Evolutionary conservation across 1,139 yeast genomes (phyloP).

Genomic region (Suhomyces choctaworum): DNA sequence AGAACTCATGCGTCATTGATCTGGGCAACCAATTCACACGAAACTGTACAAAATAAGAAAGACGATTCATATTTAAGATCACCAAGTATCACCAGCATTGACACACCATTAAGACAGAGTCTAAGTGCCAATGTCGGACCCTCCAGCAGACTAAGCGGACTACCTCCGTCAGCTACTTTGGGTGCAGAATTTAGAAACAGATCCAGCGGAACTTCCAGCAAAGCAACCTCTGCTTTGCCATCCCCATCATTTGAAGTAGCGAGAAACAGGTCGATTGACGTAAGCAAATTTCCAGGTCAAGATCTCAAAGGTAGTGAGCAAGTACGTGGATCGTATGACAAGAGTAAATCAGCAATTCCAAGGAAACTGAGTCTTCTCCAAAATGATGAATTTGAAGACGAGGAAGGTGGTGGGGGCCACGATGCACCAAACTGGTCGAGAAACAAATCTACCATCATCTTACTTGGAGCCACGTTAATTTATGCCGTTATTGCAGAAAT

Average conservation of each 20-base stretch:
- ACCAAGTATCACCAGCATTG: constrained; percentile 38
- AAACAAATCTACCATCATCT: constrained; percentile 77
- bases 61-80: constrained; percentile 27
- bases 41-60: constrained; percentile 24
- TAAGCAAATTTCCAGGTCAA: constrained; percentile 3
- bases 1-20: constrained; percentile 95
- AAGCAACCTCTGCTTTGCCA: constrained; percentile 8
- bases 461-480: constrained; percentile 78
- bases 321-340: constrained; percentile 1
- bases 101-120: constrained; percentile 15
- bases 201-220: constrained; percentile 8
- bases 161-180: constrained; percentile 14
- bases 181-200: constrained; percentile 11
- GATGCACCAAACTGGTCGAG: constrained; percentile 98
- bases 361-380: constrained; percentile 13
- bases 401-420: constrained; percentile 64
- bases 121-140: background rate
- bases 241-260: constrained; percentile 26
- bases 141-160: constrained; percentile 7
- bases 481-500: constrained; percentile 96
- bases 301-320: constrained; percentile 2
- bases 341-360: constrained; percentile 2
- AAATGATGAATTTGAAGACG: constrained; percentile 27
- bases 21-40: constrained; percentile 69
- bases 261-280: constrained; percentile 13